phyloP scores from a whole-genome alignment of 2,329 filamentous ascomycete species.

The Colletotrichum gigasporum region DNA sequence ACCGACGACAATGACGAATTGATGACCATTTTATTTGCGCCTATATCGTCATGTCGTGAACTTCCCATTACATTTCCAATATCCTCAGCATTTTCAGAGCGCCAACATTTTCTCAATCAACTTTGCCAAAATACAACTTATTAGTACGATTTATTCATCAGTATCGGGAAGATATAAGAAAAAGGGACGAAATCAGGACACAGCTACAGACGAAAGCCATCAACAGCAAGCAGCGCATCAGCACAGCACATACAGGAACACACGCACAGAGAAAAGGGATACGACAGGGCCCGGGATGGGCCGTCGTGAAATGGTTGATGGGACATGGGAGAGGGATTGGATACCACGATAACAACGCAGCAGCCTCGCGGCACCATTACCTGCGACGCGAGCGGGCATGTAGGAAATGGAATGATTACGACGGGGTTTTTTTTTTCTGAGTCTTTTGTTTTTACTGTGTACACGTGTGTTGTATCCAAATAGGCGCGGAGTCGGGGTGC shows the following conservation, averaged over 20 bases:
- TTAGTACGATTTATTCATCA: neutral
- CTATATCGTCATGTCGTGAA: neutral
- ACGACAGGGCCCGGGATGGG: too few species aligned
- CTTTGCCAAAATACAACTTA: neutral
- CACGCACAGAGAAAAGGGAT: neutral
- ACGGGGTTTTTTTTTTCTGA: neutral
- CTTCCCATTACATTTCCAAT: neutral
- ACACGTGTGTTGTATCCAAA: neutral
- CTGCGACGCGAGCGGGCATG: too few species aligned
- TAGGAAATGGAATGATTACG: too few species aligned
- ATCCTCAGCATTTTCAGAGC: neutral
- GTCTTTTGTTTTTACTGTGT: neutral
- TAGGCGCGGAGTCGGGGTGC: neutral
- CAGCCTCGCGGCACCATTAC: too few species aligned
- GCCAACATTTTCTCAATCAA: too few species aligned
- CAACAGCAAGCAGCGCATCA: neutral
- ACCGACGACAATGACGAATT: neutral
- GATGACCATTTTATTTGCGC: neutral
- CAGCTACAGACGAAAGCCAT: neutral
- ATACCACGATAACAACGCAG: too few species aligned
- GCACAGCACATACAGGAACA: constrained; percentile 8
- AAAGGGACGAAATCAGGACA: neutral
- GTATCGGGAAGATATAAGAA: neutral
- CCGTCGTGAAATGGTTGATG: too few species aligned
- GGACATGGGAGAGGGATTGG: neutral